Evolutionary conservation across 2,329 filamentous ascomycete genomes (phyloP).

Genomic region (Geoglossum cookeanum): DNA sequence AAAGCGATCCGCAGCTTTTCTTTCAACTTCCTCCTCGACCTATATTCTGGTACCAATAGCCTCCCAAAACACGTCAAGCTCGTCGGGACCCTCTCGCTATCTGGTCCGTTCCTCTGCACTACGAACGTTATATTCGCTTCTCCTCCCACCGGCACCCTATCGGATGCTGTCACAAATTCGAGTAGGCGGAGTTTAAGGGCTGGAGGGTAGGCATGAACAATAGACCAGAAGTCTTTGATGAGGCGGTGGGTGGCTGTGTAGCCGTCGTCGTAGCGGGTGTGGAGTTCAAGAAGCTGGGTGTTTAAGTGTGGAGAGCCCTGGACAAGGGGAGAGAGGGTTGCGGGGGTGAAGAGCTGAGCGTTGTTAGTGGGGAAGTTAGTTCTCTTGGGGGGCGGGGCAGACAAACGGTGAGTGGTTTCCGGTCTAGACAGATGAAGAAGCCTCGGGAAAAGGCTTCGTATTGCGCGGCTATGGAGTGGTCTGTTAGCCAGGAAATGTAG

Average conservation of each 20-base stretch:
- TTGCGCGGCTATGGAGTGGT: conserved; percentile 58
- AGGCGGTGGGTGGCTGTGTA: conserved; percentile 52
- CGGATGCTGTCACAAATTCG: conserved; percentile 88
- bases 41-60: conserved; percentile 69
- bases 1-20: conserved; percentile 69
- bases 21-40: conserved; percentile 45
- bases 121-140: conserved; percentile 67
- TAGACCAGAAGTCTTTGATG: conserved; percentile 66
- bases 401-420: conserved; percentile 38
- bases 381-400: conserved; percentile 11
- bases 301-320: conserved; percentile 75
- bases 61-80: conserved; percentile 90
- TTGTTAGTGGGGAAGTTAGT: not conserved
- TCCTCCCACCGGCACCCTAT: conserved; percentile 75
- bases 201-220: conserved; percentile 49
- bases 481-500: conserved; percentile 69
- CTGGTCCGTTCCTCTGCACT: conserved; percentile 57
- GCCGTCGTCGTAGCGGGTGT: conserved; percentile 58
- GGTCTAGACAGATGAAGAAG: conserved; percentile 56
- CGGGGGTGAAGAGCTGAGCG: conserved; percentile 41
- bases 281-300: conserved; percentile 48
- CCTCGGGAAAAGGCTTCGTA: conserved; percentile 64
- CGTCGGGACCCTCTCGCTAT: conserved; percentile 48
- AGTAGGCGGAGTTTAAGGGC: conserved; percentile 57
- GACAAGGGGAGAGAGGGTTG: conserved; percentile 54